Percentiles rank a stretch among this genome's conserved stretches.
phyloP scores from a whole-genome alignment of 768 basidiomycete genomes.

The Amanita pseudoporphyria region DNA sequence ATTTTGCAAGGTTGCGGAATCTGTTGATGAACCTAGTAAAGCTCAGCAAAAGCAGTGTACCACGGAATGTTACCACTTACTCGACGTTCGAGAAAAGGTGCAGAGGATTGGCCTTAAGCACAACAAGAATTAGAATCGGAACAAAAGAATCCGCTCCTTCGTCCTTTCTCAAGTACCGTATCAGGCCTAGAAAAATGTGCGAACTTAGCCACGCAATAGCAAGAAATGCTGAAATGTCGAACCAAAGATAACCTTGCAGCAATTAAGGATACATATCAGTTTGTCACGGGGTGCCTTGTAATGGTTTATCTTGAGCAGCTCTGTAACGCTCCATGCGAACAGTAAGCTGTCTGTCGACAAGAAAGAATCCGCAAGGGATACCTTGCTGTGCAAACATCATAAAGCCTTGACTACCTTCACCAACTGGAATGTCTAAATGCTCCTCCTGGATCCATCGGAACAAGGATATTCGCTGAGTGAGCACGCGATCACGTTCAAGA shows the following conservation, averaged over 20 bases:
- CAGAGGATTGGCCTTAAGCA: conserved; percentile 89
- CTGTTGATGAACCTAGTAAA: conserved; percentile 80
- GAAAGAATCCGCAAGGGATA: conserved; percentile 18
- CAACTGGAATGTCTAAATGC: conserved; percentile 85
- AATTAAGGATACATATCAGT: conserved; percentile 93
- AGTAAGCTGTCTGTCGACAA: conserved; percentile 1
- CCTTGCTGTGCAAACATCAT: conserved; percentile 86
- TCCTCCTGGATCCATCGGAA: conserved; percentile 86
- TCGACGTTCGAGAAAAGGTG: conserved; percentile 94
- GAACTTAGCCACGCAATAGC: conserved; percentile 3
- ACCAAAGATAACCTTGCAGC: conserved; percentile 99
- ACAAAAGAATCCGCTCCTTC: conserved; percentile 93
- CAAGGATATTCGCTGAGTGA: conserved; percentile 81
- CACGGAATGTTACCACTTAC: conserved; percentile 32
- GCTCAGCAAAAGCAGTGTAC: not conserved
- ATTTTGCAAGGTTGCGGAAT: conserved; percentile 80
- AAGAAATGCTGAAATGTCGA: conserved; percentile 16
- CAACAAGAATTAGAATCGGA: conserved; percentile 89
- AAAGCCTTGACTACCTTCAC: conserved; percentile 70
- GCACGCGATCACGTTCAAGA: conserved; percentile 88
- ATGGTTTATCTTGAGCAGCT: conserved; percentile 93
- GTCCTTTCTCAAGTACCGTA: conserved; percentile 77
- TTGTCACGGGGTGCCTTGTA: conserved; percentile 99
- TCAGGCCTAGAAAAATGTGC: conserved; percentile 48
- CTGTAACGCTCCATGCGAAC: conserved; percentile 27